A percentile compares a stretch with the other conserved stretches of the same genome.
Evolutionary conservation across 2,329 filamentous ascomycete species (phyloP).

Genomic region (Aspergillus fijiensis): DNA sequence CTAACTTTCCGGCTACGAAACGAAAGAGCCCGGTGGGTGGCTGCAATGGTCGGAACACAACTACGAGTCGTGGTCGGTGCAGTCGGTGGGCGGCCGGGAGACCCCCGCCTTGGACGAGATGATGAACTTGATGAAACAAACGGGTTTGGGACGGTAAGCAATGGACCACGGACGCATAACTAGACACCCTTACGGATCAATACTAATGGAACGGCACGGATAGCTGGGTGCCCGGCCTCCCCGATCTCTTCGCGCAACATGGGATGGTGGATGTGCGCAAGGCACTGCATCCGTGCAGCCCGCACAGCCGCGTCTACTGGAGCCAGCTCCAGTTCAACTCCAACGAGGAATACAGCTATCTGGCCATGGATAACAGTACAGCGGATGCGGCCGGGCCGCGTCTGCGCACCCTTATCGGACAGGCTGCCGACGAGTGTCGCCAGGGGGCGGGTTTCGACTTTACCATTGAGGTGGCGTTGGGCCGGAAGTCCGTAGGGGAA

Average conservation of each 20-base stretch:
- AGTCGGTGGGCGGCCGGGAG: not conserved
- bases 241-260: not conserved
- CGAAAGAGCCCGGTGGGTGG: not conserved
- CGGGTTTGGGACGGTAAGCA: not conserved
- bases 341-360: conserved; percentile 4
- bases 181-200: not conserved
- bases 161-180: not conserved
- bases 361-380: conserved; percentile 3
- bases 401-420: not conserved
- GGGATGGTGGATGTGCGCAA: not conserved
- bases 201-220: not conserved
- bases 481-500: not conserved
- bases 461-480: not conserved
- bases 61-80: not conserved
- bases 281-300: not conserved
- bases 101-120: conserved; percentile 1
- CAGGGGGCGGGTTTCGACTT: not conserved
- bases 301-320: not conserved
- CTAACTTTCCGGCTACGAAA: not conserved
- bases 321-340: conserved; percentile 4
- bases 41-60: conserved; percentile 4
- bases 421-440: not conserved
- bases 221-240: not conserved
- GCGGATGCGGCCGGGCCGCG: not conserved
- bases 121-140: not conserved